Conservation (phyloP, 176 grass and related monocot species). For the Musa troglodytarum region DNA sequence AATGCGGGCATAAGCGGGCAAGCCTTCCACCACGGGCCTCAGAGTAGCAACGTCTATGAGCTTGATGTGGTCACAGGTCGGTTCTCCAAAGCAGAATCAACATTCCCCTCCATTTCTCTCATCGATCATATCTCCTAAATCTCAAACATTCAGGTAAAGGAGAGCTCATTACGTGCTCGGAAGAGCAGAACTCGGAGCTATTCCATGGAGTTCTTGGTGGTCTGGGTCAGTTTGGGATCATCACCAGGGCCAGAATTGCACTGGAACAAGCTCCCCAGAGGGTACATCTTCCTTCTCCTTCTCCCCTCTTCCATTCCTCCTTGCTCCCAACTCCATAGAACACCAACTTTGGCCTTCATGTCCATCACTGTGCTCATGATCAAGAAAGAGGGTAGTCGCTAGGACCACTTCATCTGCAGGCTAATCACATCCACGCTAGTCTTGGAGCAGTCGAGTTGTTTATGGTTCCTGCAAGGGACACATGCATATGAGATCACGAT, state of each 20-base stretch:
- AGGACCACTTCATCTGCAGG: conserved; percentile 20
- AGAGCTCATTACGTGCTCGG: conserved; percentile 76
- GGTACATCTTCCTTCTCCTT: conserved; percentile 20
- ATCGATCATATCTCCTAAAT: conserved; percentile 49
- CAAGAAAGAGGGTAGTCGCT: background rate
- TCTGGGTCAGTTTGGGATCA: conserved; percentile 84
- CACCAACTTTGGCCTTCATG: too few relatives aligned
- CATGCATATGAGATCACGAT: conserved; percentile 7
- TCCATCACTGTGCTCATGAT: conserved; percentile 17
- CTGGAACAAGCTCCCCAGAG: conserved; percentile 74
- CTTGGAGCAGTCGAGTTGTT: conserved; percentile 58
- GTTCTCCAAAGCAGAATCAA: too few relatives aligned
- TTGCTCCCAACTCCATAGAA: too few relatives aligned
- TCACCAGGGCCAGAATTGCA: conserved; percentile 84
- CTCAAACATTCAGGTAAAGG: conserved; percentile 54
- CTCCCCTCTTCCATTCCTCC: conserved; percentile 7
- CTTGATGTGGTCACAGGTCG: conserved; percentile 81
- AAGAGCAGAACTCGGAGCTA: conserved; percentile 47
- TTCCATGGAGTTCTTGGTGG: conserved; percentile 83
- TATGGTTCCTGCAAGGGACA: background rate
- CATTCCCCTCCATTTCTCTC: too few relatives aligned
- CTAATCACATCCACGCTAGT: conserved; percentile 56
- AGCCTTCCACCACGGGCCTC: conserved; percentile 83
- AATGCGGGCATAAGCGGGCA: conserved; percentile 95
- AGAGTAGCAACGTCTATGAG: conserved; percentile 90